Evolutionary conservation across 1,284 basidiomycete species (phyloP), one percentile per base, ranked within the genome.

Genomic region (Anthracocystis panici-leucophaei): DNA sequence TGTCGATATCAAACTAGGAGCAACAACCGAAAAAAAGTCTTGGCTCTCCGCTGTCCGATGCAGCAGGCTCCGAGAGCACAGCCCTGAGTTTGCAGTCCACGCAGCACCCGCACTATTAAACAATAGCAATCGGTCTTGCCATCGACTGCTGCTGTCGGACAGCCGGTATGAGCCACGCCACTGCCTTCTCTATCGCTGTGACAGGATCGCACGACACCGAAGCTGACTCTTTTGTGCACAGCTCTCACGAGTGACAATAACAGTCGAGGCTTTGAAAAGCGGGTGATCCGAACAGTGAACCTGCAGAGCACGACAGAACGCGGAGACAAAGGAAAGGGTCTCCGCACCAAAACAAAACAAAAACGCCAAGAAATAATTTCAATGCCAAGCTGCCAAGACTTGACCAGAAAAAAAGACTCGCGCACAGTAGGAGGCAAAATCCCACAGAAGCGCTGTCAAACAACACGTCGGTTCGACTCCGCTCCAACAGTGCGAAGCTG

Each of bases 311-410:
- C 35, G 35, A 35, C 29, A 1, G 49, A 35, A 35, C 46, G 48
- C 20, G 21, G 42, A 16, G 49, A 20, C 11, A 25, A 8, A 9
- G 21, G n/a, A 25, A 44, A 51, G 52, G 42, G 41, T 53, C 42
- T 61, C 53, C 53, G 35, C 60, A 44, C 21, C 20, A 12, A 42
- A 8, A 23, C 20, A 12, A 42, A 8, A 23, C 5, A 25, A 45
- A 10, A 29, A 55, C 48, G 63, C 63, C 63, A 65, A 65, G 63
- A 65, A 65, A 57, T 51, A 65, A 59, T 58, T 53, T 65, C 31
- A 21, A 31, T 31, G n/a, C 35, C 21, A 33, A n/a, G 48, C 29
- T 55, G 63, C 63, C 63, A 65, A 65, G 63, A 65, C 56, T 54
- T 57, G 48, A n/a, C 21, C 38, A 41, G n/a, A 41, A n/a, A 41